phyloP scores from a whole-genome alignment of 2,329 filamentous ascomycete genomes.

The Grosmannia huntii region DNA sequence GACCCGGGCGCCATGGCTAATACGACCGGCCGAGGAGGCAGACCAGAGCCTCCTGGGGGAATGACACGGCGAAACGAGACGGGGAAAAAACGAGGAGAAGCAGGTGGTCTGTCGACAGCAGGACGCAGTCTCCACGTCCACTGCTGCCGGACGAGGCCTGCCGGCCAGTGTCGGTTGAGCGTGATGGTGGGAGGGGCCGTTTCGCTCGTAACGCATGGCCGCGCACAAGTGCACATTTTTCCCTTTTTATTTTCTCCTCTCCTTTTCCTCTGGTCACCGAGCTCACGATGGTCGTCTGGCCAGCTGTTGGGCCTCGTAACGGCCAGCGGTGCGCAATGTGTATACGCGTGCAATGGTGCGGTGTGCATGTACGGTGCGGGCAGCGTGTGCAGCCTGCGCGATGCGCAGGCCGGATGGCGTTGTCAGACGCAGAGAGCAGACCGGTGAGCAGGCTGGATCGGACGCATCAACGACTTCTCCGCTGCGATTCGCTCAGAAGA shows the following conservation, averaged over 20 bases:
- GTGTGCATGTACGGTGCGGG: too few relatives aligned
- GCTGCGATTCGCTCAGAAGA: background rate
- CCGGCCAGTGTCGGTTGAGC: constrained; percentile 1
- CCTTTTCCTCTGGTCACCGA: background rate
- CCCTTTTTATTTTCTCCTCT: too few relatives aligned
- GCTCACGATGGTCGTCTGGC: background rate
- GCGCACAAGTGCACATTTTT: background rate
- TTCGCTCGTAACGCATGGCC: background rate
- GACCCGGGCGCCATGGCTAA: background rate
- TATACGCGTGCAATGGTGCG: too few relatives aligned
- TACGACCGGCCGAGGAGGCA: background rate
- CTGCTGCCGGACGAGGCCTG: background rate
- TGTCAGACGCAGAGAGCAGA: background rate
- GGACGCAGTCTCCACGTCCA: background rate
- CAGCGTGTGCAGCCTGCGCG: background rate
- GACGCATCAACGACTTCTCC: background rate
- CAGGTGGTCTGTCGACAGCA: background rate
- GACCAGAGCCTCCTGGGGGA: background rate
- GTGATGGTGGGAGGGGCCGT: background rate
- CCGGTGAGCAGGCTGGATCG: background rate
- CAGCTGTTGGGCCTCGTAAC: background rate
- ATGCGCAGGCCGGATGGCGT: background rate
- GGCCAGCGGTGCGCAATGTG: background rate
- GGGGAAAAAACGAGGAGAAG: background rate
- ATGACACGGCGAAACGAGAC: background rate